Evolutionary conservation across 2,329 filamentous ascomycete species (phyloP).

Genomic region (Madurella mycetomatis): DNA sequence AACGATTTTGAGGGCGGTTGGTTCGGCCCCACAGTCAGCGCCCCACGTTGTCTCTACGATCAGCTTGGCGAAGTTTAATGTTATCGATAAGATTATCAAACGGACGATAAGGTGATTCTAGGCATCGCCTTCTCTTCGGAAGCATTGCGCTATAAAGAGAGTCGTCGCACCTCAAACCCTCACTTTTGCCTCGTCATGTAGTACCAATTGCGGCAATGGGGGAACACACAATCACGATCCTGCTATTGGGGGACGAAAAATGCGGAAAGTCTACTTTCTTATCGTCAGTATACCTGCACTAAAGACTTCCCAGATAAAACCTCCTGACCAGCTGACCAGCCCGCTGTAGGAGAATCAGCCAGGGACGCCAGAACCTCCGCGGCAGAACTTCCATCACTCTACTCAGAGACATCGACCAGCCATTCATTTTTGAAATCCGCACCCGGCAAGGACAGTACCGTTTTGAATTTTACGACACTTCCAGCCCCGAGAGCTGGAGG

Average conservation of each 20-base stretch:
- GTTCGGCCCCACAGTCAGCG: neutral
- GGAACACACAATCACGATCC: slow-evolving; percentile 45
- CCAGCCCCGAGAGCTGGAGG: slow-evolving; percentile 55
- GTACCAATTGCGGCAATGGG: slow-evolving; percentile 38
- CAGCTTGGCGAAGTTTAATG: neutral
- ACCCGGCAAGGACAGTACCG: slow-evolving; percentile 45
- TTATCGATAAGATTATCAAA: neutral
- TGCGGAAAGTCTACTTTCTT: slow-evolving; percentile 60
- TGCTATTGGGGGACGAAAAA: slow-evolving; percentile 55
- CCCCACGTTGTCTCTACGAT: neutral
- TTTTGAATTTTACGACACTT: slow-evolving; percentile 58
- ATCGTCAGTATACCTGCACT: slow-evolving; percentile 44
- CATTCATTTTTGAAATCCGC: slow-evolving; percentile 53
- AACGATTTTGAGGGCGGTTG: neutral
- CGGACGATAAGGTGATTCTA: neutral
- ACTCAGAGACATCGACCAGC: slow-evolving; percentile 56
- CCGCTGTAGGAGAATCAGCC: slow-evolving; percentile 47
- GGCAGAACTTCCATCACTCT: slow-evolving; percentile 41
- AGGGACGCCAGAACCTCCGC: slow-evolving; percentile 30
- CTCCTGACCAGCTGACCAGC: slow-evolving; percentile 4
- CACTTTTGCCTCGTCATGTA: neutral
- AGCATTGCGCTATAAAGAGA: neutral
- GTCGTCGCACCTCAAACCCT: neutral
- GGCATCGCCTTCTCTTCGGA: neutral
- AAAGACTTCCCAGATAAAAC: slow-evolving; percentile 3